These are phyloP conservation scores for Daldinia caldariorum DNA, from an alignment of 495 filamentous ascomycete species.

Conservation along the genomic window DNA sequence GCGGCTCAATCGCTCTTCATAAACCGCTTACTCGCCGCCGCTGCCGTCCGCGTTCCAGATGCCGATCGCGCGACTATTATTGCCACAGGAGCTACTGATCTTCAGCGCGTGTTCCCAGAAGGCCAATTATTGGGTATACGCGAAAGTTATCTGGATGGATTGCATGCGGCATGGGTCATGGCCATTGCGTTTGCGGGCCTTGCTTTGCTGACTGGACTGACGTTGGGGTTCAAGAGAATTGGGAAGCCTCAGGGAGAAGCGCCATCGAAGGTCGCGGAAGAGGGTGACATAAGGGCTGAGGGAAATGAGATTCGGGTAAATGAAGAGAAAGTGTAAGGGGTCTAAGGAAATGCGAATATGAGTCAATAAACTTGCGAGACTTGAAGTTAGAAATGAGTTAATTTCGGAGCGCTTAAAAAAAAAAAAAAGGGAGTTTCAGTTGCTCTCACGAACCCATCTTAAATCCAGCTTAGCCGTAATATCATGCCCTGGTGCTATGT, in stretches of 20 bases:
- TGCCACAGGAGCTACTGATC: neutral
- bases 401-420: no score
- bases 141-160: neutral
- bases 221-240: neutral
- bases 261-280: neutral
- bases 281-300: neutral
- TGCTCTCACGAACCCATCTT: no score
- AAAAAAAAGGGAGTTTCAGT: no score
- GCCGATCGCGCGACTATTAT: neutral
- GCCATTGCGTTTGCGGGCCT: neutral
- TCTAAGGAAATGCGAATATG: neutral
- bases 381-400: neutral
- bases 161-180: neutral
- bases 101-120: neutral
- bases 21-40: conserved; percentile 1
- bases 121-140: neutral
- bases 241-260: neutral
- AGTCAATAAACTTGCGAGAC: neutral
- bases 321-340: neutral
- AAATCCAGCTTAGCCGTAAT: no score
- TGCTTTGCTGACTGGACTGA: neutral
- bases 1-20: neutral
- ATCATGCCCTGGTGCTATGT: neutral
- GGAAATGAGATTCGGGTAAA: neutral
- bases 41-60: neutral